These are phyloP conservation scores for Pichia sp. DNA, from an alignment of 1,139 yeast genomes.

Conservation along the genomic window DNA sequence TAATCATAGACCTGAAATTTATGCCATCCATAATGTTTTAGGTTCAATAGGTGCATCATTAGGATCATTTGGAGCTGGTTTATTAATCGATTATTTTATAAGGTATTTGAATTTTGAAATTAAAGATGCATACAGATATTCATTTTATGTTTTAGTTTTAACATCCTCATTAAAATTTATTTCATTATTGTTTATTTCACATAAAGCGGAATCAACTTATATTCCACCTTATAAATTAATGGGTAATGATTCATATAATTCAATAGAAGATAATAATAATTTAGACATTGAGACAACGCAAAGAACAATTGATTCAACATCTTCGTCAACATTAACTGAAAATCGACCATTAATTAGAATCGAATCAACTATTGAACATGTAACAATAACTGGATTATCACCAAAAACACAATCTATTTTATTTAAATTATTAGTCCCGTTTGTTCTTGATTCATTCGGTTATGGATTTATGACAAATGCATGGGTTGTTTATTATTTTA, in stretches of 20 bases:
- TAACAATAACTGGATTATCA: constrained; percentile 31
- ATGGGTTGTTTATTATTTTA: constrained; percentile 81
- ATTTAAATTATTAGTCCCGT: constrained; percentile 40
- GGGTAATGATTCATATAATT: not conserved
- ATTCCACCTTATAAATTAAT: constrained; percentile 19
- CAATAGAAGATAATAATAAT: not conserved
- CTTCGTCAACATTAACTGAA: constrained; percentile 19
- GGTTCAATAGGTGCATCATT: constrained; percentile 72
- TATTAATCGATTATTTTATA: constrained; percentile 42
- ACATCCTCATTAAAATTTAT: constrained; percentile 52
- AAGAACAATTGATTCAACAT: not conserved
- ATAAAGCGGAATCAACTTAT: constrained; percentile 43
- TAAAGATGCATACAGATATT: constrained; percentile 45
- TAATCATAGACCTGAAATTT: constrained; percentile 63
- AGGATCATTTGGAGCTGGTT: constrained; percentile 67
- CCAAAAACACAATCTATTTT: constrained; percentile 32
- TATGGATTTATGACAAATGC: constrained; percentile 84
- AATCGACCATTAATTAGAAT: constrained; percentile 17
- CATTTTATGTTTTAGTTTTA: constrained; percentile 52
- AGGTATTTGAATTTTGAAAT: constrained; percentile 31
- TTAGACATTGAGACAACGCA: not conserved
- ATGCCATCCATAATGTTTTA: constrained; percentile 62
- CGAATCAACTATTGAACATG: constrained; percentile 23
- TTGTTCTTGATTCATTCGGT: constrained; percentile 76
- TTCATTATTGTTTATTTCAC: constrained; percentile 48